Conservation (phyloP, 495 filamentous ascomycete genomes). For the Trichocladium antarcticum region DNA sequence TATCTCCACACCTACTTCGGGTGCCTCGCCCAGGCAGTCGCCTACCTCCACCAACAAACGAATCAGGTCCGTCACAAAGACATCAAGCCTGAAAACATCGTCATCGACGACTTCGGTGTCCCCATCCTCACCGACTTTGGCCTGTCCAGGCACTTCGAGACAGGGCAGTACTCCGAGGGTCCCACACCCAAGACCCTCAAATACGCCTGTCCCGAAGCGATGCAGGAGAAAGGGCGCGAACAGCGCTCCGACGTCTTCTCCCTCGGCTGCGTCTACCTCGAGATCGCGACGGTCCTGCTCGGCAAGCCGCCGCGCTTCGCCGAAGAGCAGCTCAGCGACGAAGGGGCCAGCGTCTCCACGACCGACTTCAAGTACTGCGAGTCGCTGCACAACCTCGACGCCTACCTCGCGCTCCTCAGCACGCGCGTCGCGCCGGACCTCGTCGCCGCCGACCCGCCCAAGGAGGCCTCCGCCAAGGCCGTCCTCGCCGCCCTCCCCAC, state of each 20-base stretch:
- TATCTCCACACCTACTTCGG: slow-evolving; percentile 26
- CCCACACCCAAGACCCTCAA: slow-evolving; percentile 27
- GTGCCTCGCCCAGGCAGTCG: slow-evolving; percentile 29
- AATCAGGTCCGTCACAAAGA: slow-evolving; percentile 35
- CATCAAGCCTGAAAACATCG: slow-evolving; percentile 40
- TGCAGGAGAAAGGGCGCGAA: slow-evolving; percentile 26
- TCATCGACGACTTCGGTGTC: slow-evolving; percentile 26
- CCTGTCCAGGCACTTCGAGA: slow-evolving; percentile 30
- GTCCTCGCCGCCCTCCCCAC: slow-evolving; percentile 16
- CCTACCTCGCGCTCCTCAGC: slow-evolving; percentile 13
- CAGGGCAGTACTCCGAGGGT: slow-evolving; percentile 24
- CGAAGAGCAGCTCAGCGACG: slow-evolving; percentile 16
- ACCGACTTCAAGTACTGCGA: slow-evolving; percentile 25
- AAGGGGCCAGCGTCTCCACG: not conserved
- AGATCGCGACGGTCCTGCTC: slow-evolving; percentile 32
- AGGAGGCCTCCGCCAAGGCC: slow-evolving; percentile 12
- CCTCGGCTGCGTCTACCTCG: slow-evolving; percentile 40
- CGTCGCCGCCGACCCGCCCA: not conserved
- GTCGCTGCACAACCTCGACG: slow-evolving; percentile 15
- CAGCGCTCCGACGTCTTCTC: slow-evolving; percentile 39
- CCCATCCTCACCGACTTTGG: slow-evolving; percentile 38
- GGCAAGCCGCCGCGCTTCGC: slow-evolving; percentile 21
- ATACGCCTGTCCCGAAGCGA: slow-evolving; percentile 40
- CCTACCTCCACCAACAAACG: slow-evolving; percentile 28
- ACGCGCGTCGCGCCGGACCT: slow-evolving; percentile 4